Conservation (phyloP, 768 basidiomycete species). For the Bullera alba region DNA sequence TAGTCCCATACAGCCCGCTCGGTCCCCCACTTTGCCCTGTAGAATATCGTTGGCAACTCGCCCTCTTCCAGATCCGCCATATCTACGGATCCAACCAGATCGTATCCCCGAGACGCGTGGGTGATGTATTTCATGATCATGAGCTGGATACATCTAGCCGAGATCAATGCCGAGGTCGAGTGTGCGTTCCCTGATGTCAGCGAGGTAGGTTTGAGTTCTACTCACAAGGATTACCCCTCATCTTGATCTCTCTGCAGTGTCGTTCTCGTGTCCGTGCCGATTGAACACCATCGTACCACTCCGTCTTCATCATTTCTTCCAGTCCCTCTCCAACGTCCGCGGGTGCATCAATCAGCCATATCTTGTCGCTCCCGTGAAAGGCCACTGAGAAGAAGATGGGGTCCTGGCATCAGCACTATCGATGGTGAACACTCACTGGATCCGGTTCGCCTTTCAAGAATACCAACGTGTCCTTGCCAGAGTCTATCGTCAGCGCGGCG, state of each 20-base stretch:
- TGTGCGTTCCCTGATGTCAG: slow-evolving; percentile 29
- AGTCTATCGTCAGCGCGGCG: slow-evolving; percentile 19
- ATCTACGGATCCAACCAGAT: slow-evolving; percentile 33
- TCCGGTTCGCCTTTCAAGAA: slow-evolving; percentile 31
- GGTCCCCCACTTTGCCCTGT: slow-evolving; percentile 13
- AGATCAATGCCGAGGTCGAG: slow-evolving; percentile 27
- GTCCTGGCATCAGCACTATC: slow-evolving; percentile 7
- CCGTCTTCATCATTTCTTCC: slow-evolving; percentile 30
- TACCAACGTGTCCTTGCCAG: slow-evolving; percentile 35
- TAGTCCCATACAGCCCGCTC: not conserved
- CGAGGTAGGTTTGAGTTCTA: not conserved
- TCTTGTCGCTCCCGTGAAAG: slow-evolving; percentile 29
- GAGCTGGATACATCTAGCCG: slow-evolving; percentile 34
- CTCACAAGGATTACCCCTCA: slow-evolving; percentile 34
- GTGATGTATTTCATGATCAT: slow-evolving; percentile 36
- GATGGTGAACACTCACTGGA: slow-evolving; percentile 11
- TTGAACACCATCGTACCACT: slow-evolving; percentile 30
- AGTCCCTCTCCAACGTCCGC: slow-evolving; percentile 35
- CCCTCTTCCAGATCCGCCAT: slow-evolving; percentile 38
- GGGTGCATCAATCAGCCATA: slow-evolving; percentile 42
- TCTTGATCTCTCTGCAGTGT: slow-evolving; percentile 35
- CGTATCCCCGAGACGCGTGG: slow-evolving; percentile 23
- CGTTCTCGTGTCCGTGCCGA: slow-evolving; percentile 34
- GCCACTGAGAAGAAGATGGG: slow-evolving; percentile 36
- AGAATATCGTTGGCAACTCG: slow-evolving; percentile 35